phyloP scores from a whole-genome alignment of 2,329 filamentous ascomycete genomes.

The Emergomyces orientalis region DNA sequence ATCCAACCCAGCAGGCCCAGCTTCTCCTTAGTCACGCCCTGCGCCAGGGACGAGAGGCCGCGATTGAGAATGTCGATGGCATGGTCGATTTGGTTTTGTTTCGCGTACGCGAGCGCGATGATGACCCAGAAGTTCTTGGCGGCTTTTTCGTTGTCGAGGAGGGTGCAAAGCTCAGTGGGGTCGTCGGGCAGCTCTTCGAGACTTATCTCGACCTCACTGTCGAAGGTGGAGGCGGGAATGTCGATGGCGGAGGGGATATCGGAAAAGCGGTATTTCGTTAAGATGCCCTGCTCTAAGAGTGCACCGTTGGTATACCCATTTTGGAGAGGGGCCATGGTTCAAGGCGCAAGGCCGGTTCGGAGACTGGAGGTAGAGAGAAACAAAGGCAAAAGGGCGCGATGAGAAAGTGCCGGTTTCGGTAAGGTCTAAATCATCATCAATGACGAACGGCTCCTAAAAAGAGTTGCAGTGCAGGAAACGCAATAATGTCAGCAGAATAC shows the following conservation, averaged over 20 bases:
- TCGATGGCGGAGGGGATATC: constrained; percentile 55
- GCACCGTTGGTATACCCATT: constrained; percentile 47
- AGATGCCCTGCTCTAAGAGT: constrained; percentile 22
- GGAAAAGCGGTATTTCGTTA: constrained; percentile 44
- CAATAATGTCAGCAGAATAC: neutral
- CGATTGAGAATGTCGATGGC: constrained; percentile 62
- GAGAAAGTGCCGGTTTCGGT: neutral
- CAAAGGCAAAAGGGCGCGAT: neutral
- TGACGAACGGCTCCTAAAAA: neutral
- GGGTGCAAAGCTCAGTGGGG: constrained; percentile 84
- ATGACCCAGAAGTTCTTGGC: constrained; percentile 94
- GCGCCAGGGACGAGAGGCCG: constrained; percentile 61
- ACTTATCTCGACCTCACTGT: constrained; percentile 78
- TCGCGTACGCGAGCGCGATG: constrained; percentile 93
- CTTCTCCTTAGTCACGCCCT: constrained; percentile 66
- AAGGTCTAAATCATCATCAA: constrained; percentile 4
- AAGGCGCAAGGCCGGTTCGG: neutral
- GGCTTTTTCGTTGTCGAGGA: constrained; percentile 89
- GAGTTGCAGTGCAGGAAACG: neutral
- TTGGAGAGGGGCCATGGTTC: constrained; percentile 43
- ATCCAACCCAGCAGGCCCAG: constrained; percentile 74
- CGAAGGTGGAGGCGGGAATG: constrained; percentile 52
- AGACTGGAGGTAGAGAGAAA: neutral
- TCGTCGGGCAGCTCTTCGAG: constrained; percentile 86
- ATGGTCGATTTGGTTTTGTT: constrained; percentile 87